Evolutionary conservation across 2,329 filamentous ascomycete genomes (phyloP).

Genomic region (Pseudogymnoascus sp.): DNA sequence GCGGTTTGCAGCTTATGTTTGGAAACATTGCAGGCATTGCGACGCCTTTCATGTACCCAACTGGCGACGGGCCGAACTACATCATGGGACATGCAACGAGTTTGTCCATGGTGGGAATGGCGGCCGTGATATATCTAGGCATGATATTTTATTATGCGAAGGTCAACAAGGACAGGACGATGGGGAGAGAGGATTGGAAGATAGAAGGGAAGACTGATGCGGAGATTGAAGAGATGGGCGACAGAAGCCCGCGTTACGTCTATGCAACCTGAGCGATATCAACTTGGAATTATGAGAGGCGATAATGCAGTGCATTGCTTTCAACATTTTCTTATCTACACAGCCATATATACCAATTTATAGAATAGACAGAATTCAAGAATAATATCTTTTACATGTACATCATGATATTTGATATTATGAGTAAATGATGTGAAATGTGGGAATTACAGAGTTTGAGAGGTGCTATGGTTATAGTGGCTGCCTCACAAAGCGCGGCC

Average conservation of each 20-base stretch:
- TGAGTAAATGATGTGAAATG: neutral
- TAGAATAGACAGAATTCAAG: neutral
- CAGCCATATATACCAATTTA: conserved; percentile 5
- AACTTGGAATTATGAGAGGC: neutral
- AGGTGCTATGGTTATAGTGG: neutral
- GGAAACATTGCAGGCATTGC: conserved; percentile 54
- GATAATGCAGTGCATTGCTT: neutral
- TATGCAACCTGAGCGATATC: conserved; percentile 12
- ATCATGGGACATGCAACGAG: conserved; percentile 44
- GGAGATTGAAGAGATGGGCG: conserved; percentile 37
- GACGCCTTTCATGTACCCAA: conserved; percentile 47
- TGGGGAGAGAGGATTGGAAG: conserved; percentile 33
- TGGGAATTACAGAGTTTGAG: neutral
- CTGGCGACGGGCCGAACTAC: conserved; percentile 37
- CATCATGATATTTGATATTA: neutral
- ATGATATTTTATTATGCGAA: conserved; percentile 27
- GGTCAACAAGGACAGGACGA: conserved; percentile 31
- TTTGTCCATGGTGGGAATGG: conserved; percentile 38
- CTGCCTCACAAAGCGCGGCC: neutral
- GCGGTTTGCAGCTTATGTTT: conserved; percentile 50
- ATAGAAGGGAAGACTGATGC: conserved; percentile 34
- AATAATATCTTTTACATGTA: neutral
- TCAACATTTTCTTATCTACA: neutral
- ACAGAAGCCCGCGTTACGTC: conserved; percentile 30
- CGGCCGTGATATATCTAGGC: conserved; percentile 25